These are phyloP conservation scores for Mycosarcoma maydis DNA, from an alignment of 1,284 basidiomycete genomes.

Conservation along the genomic window DNA sequence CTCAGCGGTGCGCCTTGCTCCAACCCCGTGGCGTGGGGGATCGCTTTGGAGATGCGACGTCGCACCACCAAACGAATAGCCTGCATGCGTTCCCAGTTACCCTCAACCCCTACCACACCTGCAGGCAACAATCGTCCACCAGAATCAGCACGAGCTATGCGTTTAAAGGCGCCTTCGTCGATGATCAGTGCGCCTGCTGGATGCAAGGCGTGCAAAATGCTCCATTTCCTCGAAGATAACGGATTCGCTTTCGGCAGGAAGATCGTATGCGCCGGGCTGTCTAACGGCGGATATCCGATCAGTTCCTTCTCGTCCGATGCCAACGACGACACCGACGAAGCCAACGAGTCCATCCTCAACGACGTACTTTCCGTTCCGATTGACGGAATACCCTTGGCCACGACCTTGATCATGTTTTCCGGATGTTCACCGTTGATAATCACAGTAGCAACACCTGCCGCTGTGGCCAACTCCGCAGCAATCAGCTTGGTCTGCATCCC, in stretches of 20 bases:
- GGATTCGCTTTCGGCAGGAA: conserved; percentile 81
- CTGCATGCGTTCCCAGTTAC: conserved; percentile 91
- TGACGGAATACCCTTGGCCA: conserved; percentile 68
- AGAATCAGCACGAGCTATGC: conserved; percentile 82
- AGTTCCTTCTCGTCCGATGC: conserved; percentile 35
- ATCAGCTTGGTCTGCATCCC: conserved; percentile 99
- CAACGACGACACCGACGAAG: conserved; percentile 41
- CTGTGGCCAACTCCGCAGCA: conserved; percentile 95
- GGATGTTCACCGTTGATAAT: conserved; percentile 75
- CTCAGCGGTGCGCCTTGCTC: conserved; percentile 25
- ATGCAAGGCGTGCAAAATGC: conserved; percentile 91
- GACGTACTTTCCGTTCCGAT: background rate
- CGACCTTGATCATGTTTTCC: conserved; percentile 80
- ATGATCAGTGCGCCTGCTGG: conserved; percentile 88
- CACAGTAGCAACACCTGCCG: conserved; percentile 92
- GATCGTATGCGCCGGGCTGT: conserved; percentile 80
- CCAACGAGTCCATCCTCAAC: conserved; percentile 34
- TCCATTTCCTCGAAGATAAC: conserved; percentile 88
- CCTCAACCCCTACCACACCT: conserved; percentile 86
- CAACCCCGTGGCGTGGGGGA: conserved; percentile 21
- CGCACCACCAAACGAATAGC: conserved; percentile 85
- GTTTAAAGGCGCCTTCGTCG: conserved; percentile 86
- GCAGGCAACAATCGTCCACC: conserved; percentile 90
- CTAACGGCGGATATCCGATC: conserved; percentile 48
- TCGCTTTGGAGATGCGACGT: conserved; percentile 14